Evolutionary conservation across 1,284 basidiomycete genomes (phyloP).

Genomic region (Melampsora larici-populina): DNA sequence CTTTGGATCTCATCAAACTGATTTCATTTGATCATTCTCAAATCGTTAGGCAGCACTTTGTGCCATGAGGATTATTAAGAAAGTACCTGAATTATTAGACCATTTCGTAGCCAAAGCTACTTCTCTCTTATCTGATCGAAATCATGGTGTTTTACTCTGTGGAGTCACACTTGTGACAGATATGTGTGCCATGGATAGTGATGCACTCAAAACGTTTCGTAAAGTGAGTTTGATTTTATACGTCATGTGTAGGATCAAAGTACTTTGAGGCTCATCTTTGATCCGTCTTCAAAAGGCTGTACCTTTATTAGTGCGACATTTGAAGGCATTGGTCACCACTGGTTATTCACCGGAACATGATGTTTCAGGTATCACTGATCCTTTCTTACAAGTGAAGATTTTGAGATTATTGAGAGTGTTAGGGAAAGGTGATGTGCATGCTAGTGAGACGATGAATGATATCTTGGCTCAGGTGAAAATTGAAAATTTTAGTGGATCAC

Average conservation of each 20-base stretch:
- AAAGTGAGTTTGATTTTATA: constrained; percentile 60
- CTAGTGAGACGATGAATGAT: constrained; percentile 97
- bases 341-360: constrained; percentile 99
- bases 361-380: constrained; percentile 98
- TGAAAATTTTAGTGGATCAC: neutral
- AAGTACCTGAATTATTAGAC: constrained; percentile 92
- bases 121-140: constrained; percentile 86
- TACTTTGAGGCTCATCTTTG: neutral
- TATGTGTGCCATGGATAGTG: constrained; percentile 78
- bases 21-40: constrained; percentile 8
- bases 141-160: constrained; percentile 91
- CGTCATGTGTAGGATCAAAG: neutral
- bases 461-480: constrained; percentile 78
- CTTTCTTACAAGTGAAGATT: constrained; percentile 95
- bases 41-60: constrained; percentile 78
- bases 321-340: constrained; percentile 92
- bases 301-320: constrained; percentile 85
- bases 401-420: constrained; percentile 86
- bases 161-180: constrained; percentile 92
- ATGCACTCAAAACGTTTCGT: constrained; percentile 77
- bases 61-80: constrained; percentile 91
- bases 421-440: constrained; percentile 76
- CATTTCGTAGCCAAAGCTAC: constrained; percentile 87
- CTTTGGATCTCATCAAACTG: neutral
- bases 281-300: constrained; percentile 64